Evolutionary conservation across 2,329 filamentous ascomycete genomes (phyloP).

Genomic region (Talaromyces funiculosus): DNA sequence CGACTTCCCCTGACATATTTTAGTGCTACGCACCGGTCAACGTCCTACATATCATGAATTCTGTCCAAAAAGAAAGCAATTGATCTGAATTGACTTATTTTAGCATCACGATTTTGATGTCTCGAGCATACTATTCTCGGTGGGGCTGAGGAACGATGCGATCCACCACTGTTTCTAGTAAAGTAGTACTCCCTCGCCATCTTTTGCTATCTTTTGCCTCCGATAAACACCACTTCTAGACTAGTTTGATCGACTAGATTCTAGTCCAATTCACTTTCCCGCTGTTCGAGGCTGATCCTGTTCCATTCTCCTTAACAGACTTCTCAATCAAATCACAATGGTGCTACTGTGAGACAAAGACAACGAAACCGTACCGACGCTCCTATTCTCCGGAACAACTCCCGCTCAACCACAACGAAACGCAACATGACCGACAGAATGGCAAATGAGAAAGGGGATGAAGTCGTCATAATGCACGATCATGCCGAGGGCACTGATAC

Average conservation of each 20-base stretch:
- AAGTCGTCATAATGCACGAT: background rate
- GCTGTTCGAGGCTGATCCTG: background rate
- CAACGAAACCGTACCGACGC: background rate
- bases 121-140: background rate
- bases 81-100: background rate
- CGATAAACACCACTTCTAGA: background rate
- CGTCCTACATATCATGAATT: background rate
- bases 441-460: constrained; percentile 6
- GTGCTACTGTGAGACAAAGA: background rate
- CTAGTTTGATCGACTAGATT: background rate
- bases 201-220: background rate
- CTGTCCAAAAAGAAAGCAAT: background rate
- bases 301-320: background rate
- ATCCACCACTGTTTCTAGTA: background rate
- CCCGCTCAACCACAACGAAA: background rate
- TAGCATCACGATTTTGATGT: background rate
- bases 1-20: background rate
- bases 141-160: background rate
- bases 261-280: background rate
- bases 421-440: background rate
- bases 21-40: no score
- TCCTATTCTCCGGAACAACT: background rate
- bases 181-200: background rate
- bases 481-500: background rate
- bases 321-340: background rate